Conservation (phyloP, 2,329 filamentous ascomycete species). For the Falciphora oryzae region DNA sequence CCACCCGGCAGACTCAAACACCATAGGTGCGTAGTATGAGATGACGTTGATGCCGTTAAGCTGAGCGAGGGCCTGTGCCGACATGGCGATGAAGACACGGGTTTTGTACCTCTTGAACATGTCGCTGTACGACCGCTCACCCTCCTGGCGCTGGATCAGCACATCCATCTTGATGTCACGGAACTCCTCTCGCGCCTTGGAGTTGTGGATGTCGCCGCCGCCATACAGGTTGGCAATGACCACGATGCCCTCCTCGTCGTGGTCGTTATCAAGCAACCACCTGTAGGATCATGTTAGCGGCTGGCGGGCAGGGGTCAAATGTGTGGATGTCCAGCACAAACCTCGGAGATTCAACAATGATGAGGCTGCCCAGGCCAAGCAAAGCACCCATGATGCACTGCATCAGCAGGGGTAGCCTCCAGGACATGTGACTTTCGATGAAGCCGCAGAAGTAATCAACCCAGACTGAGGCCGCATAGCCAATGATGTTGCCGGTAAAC, state of each 20-base stretch:
- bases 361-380: constrained; percentile 75
- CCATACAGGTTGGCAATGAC: constrained; percentile 98
- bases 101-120: constrained; percentile 94
- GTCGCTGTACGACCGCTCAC: constrained; percentile 81
- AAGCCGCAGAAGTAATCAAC: constrained; percentile 96
- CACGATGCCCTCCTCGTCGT: constrained; percentile 96
- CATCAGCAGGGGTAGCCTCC: constrained; percentile 84
- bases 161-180: constrained; percentile 99
- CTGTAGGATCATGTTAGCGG: constrained; percentile 41
- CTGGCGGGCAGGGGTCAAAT: constrained; percentile 9
- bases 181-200: constrained; percentile 90
- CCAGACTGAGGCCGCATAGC: constrained; percentile 96
- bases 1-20: constrained; percentile 98
- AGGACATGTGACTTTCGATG: constrained; percentile 79
- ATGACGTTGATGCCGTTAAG: constrained; percentile 99
- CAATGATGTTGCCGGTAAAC: constrained; percentile 94
- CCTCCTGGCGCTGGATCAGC: constrained; percentile 86
- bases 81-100: constrained; percentile 98
- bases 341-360: constrained; percentile 96
- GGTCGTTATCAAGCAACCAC: constrained; percentile 96
- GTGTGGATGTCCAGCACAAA: constrained; percentile 32
- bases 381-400: constrained; percentile 92
- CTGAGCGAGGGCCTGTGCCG: constrained; percentile 89
- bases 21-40: constrained; percentile 94
- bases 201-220: constrained; percentile 88